These are phyloP conservation scores for Blastobotrys robertii DNA, from an alignment of 805 yeast species.

Conservation along the genomic window DNA sequence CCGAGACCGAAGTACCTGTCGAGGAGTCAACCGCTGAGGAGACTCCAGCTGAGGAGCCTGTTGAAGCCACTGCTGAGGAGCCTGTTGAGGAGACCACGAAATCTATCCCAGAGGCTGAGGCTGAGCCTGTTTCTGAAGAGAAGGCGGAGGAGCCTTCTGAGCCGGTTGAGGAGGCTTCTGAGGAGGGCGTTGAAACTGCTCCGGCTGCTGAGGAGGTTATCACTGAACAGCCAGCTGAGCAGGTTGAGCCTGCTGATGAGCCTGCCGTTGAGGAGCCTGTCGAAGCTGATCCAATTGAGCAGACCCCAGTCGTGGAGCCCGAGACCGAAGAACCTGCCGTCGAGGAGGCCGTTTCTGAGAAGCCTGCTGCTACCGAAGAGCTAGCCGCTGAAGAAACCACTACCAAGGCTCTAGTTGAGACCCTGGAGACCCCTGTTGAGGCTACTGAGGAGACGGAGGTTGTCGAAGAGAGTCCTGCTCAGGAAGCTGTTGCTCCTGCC, in stretches of 20 bases:
- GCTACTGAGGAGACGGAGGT: not conserved
- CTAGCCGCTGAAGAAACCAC: not conserved
- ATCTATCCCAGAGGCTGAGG: not conserved
- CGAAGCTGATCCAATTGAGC: not conserved
- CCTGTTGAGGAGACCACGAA: not conserved
- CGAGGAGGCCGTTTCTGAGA: not conserved
- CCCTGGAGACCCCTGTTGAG: not conserved
- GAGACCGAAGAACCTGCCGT: not conserved
- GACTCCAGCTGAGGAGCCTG: not conserved
- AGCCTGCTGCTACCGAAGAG: too few relatives aligned
- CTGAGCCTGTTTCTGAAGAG: not conserved
- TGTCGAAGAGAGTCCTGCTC: too few relatives aligned
- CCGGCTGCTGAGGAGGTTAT: constrained; percentile 1
- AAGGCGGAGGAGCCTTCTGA: not conserved
- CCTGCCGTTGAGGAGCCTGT: not conserved
- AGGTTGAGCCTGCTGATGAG: constrained; percentile 1
- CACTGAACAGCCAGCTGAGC: not conserved
- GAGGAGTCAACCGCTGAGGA: not conserved
- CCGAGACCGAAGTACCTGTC: not conserved
- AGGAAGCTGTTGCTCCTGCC: too few relatives aligned
- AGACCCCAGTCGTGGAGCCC: too few relatives aligned
- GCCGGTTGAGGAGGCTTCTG: not conserved
- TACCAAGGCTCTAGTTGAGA: too few relatives aligned
- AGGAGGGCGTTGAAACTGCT: not conserved
- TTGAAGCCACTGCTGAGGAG: not conserved